Conservation (phyloP, 805 yeast species). For the Candida maris region DNA sequence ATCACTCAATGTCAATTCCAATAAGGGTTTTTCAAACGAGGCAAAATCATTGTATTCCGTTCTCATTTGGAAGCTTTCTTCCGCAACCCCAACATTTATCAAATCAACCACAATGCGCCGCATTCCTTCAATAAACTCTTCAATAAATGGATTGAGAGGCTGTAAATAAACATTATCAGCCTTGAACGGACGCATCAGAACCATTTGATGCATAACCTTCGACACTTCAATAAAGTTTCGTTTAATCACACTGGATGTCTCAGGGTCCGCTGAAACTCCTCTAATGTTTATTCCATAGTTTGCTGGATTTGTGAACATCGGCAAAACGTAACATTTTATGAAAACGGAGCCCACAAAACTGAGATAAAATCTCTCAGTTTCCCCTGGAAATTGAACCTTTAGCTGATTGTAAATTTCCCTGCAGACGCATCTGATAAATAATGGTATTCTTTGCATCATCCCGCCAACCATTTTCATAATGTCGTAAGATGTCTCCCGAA, state of each 20-base stretch:
- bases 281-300: conserved; percentile 47
- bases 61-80: conserved; percentile 54
- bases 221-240: conserved; percentile 56
- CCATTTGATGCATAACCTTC: conserved; percentile 60
- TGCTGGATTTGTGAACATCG: conserved; percentile 49
- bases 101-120: conserved; percentile 43
- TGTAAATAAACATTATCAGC: conserved; percentile 62
- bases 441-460: conserved; percentile 43
- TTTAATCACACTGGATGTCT: conserved; percentile 25
- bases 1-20: conserved; percentile 43
- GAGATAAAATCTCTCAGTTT: conserved; percentile 53
- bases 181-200: conserved; percentile 65
- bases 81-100: conserved; percentile 54
- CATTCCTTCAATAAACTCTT: conserved; percentile 45
- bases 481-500: conserved; percentile 69
- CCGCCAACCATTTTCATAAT: conserved; percentile 50
- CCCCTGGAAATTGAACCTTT: conserved; percentile 49
- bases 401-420: conserved; percentile 34
- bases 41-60: conserved; percentile 63
- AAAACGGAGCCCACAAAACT: conserved; percentile 68
- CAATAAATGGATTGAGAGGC: conserved; percentile 74
- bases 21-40: conserved; percentile 41
- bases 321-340: conserved; percentile 48
- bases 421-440: conserved; percentile 54
- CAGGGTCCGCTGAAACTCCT: conserved; percentile 22